Evolutionary conservation across 2,329 filamentous ascomycete species (phyloP).

Genomic region (Alternaria consortialis): DNA sequence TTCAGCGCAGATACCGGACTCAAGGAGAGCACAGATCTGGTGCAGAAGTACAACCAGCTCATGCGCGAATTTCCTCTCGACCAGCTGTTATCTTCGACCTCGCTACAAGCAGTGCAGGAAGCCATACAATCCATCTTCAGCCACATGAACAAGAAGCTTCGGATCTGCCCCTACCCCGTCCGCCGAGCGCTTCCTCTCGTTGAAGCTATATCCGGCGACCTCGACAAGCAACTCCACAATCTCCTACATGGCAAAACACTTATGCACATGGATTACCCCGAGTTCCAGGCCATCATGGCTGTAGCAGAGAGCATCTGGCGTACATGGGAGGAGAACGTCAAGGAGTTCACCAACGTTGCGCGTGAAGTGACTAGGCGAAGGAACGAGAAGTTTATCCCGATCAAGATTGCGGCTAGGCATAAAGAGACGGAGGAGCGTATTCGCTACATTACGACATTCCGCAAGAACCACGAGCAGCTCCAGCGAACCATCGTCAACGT

Average conservation of each 20-base stretch:
- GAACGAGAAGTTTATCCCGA: constrained; percentile 98
- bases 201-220: constrained; percentile 92
- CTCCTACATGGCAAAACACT: constrained; percentile 86
- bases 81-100: constrained; percentile 91
- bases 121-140: constrained; percentile 88
- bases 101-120: constrained; percentile 86
- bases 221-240: constrained; percentile 85
- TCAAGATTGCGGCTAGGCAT: constrained; percentile 92
- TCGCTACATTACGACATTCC: constrained; percentile 93
- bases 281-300: constrained; percentile 87
- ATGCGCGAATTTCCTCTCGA: constrained; percentile 98
- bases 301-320: constrained; percentile 86
- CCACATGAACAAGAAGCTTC: constrained; percentile 97
- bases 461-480: constrained; percentile 96
- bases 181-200: constrained; percentile 91
- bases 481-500: constrained; percentile 97
- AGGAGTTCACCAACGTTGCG: constrained; percentile 97
- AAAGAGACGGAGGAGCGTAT: constrained; percentile 88
- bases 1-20: constrained; percentile 95
- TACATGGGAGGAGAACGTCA: constrained; percentile 94
- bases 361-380: constrained; percentile 92
- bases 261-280: constrained; percentile 89
- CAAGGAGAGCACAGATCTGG: constrained; percentile 94
- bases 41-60: constrained; percentile 98
- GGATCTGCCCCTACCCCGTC: constrained; percentile 95